Percentiles rank a stretch among this genome's conserved stretches.
Evolutionary conservation across 2,329 filamentous ascomycete species (phyloP).

Genomic region (Pseudocercospora fuligena): DNA sequence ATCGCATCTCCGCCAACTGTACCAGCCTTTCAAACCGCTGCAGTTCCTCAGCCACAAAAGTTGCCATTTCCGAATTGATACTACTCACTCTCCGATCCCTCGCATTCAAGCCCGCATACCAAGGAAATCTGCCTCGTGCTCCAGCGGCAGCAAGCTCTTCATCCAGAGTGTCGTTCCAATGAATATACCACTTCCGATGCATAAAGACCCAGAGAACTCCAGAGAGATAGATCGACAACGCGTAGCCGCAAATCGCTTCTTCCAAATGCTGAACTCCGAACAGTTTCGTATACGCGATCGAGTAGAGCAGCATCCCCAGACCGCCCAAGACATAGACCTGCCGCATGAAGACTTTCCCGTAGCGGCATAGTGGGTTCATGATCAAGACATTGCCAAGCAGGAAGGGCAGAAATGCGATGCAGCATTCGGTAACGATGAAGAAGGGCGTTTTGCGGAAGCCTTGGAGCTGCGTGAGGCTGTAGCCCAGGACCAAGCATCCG

Average conservation of each 20-base stretch:
- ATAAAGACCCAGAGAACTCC: not conserved
- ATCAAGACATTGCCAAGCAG: not conserved
- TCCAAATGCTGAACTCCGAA: not conserved
- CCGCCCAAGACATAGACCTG: not conserved
- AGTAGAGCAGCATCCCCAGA: not conserved
- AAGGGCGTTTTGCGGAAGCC: not conserved
- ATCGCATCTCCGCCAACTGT: not conserved
- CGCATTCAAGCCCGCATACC: not conserved
- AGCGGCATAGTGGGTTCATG: not conserved
- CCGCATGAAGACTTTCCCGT: not conserved
- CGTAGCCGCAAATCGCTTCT: not conserved
- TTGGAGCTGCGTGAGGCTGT: not conserved
- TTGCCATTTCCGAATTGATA: not conserved
- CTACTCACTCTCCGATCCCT: not conserved
- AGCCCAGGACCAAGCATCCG: not conserved
- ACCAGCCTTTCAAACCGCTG: not conserved
- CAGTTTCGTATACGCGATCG: not conserved
- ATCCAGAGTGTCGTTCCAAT: not conserved
- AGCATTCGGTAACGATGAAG: not conserved
- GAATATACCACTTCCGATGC: constrained; percentile 1
- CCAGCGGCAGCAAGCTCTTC: not conserved
- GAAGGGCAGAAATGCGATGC: not conserved
- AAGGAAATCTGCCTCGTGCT: not conserved
- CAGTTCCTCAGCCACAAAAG: not conserved
- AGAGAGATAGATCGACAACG: not conserved